These are phyloP conservation scores for Davidsoniella eucalypti DNA, from an alignment of 2,329 filamentous ascomycete species.

Conservation along the genomic window DNA sequence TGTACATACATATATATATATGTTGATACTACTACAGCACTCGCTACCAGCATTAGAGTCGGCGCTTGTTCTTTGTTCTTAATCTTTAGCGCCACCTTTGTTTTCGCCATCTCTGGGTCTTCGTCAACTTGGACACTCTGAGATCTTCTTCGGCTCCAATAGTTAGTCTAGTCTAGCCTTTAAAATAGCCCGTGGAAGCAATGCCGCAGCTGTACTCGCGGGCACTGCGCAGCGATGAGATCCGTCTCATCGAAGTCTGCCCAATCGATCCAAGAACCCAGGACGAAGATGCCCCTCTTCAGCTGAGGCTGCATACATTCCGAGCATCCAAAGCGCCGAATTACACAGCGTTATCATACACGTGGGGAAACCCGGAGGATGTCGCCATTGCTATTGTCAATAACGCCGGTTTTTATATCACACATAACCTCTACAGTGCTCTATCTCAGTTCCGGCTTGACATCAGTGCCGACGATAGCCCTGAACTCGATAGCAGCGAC, in stretches of 20 bases:
- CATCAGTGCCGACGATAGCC: conserved; percentile 13
- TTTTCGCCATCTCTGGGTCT: neutral
- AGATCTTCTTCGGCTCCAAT: neutral
- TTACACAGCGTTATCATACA: conserved; percentile 18
- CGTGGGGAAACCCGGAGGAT: conserved; percentile 16
- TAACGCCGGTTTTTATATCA: conserved; percentile 14
- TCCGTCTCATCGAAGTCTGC: conserved; percentile 13
- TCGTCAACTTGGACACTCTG: neutral
- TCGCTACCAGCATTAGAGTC: no score
- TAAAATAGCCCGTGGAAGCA: no score
- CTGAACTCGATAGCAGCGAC: conserved; percentile 1
- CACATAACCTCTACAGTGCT: conserved; percentile 18
- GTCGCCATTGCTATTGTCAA: conserved; percentile 16
- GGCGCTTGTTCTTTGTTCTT: neutral
- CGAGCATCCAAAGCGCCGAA: conserved; percentile 7
- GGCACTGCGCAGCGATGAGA: conserved; percentile 6
- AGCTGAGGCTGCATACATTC: conserved; percentile 9
- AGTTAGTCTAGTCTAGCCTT: no score
- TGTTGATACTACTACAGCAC: no score
- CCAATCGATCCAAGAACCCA: neutral
- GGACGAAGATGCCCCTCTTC: conserved; percentile 4
- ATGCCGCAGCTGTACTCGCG: conserved; percentile 8
- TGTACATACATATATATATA: no score
- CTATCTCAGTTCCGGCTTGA: conserved; percentile 16
- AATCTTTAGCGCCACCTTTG: no score